Conservation (phyloP, 352 stramenopile species). For the Phytopythium boreale region DNA sequence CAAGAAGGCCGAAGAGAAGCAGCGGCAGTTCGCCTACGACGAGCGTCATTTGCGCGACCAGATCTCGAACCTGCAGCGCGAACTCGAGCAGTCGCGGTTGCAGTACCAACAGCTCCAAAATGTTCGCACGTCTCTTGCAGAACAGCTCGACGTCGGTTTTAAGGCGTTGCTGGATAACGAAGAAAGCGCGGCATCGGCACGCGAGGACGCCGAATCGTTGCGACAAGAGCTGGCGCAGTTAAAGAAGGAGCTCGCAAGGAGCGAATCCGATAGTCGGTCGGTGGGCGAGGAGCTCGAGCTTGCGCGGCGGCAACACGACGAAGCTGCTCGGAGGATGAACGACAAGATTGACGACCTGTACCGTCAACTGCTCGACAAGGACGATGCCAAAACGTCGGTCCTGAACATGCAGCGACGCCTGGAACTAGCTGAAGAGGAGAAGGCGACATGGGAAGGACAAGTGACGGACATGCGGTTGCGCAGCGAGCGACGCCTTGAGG, state of each 20-base stretch:
- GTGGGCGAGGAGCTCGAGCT: conserved; percentile 35
- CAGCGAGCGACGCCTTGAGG: conserved; percentile 31
- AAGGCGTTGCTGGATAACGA: conserved; percentile 69
- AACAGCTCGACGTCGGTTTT: conserved; percentile 67
- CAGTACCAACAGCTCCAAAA: conserved; percentile 63
- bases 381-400: conserved; percentile 33
- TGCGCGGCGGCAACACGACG: conserved; percentile 17
- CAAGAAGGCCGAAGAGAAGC: conserved; percentile 33
- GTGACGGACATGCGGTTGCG: conserved; percentile 33
- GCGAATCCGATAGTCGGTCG: conserved; percentile 27
- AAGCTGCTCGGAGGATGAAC: conserved; percentile 26
- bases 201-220: conserved; percentile 42
- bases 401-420: conserved; percentile 37
- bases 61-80: conserved; percentile 32
- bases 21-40: conserved; percentile 38
- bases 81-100: conserved; percentile 30
- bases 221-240: conserved; percentile 36
- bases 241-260: conserved; percentile 29
- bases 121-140: conserved; percentile 39
- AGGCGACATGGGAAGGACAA: conserved; percentile 33
- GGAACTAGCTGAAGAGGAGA: conserved; percentile 36
- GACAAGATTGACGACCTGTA: conserved; percentile 61
- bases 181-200: conserved; percentile 38
- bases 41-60: conserved; percentile 35
- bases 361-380: conserved; percentile 42